Conservation (phyloP, 1,284 basidiomycete species). For the Puccinia brachypodii region DNA sequence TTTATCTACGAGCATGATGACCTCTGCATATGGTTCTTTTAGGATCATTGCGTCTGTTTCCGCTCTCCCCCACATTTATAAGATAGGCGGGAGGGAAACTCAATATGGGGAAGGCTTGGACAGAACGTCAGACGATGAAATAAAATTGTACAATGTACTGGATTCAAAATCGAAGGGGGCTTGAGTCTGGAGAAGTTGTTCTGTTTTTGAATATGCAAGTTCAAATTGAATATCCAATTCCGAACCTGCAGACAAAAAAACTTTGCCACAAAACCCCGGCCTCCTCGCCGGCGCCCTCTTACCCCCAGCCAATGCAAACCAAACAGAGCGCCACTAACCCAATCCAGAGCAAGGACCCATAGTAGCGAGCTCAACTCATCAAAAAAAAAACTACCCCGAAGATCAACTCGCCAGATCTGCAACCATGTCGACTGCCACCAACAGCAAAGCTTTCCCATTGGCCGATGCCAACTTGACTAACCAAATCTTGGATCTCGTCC, state of each 20-base stretch:
- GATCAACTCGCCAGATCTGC: background rate
- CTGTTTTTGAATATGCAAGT: background rate
- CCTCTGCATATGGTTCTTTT: too few species aligned
- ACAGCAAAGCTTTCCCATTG: slow-evolving; percentile 87
- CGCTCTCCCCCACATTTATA: too few species aligned
- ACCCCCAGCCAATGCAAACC: background rate
- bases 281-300: background rate
- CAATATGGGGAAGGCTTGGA: too few species aligned
- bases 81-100: too few species aligned
- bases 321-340: background rate
- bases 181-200: too few species aligned
- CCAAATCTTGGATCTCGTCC: slow-evolving; percentile 67
- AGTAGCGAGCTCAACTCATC: slow-evolving; percentile 36
- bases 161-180: too few species aligned
- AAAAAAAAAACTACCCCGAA: background rate
- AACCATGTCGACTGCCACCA: slow-evolving; percentile 52
- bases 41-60: too few species aligned
- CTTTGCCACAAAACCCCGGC: background rate
- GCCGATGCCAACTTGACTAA: slow-evolving; percentile 88
- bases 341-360: slow-evolving; percentile 40
- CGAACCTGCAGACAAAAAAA: background rate
- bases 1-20: too few species aligned
- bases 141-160: too few species aligned
- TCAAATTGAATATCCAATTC: slow-evolving; percentile 1
- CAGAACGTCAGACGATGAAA: too few species aligned